These are phyloP conservation scores for Neurospora intermedia DNA, from an alignment of 495 filamentous ascomycete genomes.

Conservation along the genomic window DNA sequence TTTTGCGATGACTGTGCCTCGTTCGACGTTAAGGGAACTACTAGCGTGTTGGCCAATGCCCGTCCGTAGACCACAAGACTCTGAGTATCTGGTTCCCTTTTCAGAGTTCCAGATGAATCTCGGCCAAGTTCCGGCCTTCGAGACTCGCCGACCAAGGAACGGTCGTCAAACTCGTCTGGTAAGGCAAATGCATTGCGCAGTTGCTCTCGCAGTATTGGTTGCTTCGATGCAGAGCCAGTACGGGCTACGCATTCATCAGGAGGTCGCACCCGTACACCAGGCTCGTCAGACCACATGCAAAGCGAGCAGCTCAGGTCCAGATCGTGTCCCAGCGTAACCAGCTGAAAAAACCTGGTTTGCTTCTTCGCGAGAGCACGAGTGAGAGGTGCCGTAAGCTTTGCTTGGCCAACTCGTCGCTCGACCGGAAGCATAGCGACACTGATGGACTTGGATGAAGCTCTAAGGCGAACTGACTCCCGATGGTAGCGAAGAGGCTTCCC, in stretches of 20 bases:
- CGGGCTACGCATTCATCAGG: constrained; percentile 1
- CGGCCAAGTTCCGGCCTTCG: background rate
- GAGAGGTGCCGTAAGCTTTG: background rate
- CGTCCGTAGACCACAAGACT: constrained; percentile 2
- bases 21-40: background rate
- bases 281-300: constrained; percentile 17
- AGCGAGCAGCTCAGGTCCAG: constrained; percentile 17
- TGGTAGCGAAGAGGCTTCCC: constrained; percentile 12
- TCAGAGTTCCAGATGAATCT: background rate
- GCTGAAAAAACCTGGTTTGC: constrained; percentile 19
- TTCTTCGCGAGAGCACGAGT: constrained; percentile 3
- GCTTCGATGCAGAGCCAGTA: background rate
- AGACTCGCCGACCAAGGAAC: background rate
- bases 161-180: constrained; percentile 20
- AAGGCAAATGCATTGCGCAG: constrained; percentile 15
- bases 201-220: background rate
- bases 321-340: constrained; percentile 18
- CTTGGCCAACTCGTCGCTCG: constrained; percentile 1
- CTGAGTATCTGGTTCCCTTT: background rate
- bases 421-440: constrained; percentile 16
- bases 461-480: constrained; percentile 11
- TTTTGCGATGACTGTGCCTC: background rate
- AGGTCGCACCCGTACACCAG: background rate
- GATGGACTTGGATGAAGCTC: constrained; percentile 6
- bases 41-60: background rate